A percentile compares a stretch with the other conserved stretches of the same genome.
Evolutionary conservation across 148 eudicot species (phyloP).

Genomic region (Polygonum aviculare): DNA sequence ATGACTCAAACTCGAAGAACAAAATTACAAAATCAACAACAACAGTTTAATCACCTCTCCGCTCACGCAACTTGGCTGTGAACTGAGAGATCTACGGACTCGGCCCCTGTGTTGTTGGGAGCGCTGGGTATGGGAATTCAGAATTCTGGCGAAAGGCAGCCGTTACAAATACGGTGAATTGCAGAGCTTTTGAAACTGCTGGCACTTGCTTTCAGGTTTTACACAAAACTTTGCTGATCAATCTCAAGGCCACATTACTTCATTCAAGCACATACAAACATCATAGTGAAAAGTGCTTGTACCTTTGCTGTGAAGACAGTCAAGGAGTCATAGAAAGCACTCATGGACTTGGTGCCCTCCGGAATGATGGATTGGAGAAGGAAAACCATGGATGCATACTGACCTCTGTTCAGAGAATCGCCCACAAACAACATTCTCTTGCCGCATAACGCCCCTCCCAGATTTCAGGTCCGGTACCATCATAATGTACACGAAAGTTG

Average conservation of each 20-base stretch:
- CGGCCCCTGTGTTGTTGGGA: no score
- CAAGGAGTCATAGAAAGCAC: slow-evolving; percentile 38
- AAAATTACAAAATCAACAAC: neutral
- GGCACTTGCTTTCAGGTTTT: no score
- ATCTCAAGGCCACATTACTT: no score
- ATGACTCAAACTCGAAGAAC: neutral
- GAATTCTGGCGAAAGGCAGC: no score
- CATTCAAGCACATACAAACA: neutral
- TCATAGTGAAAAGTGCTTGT: neutral
- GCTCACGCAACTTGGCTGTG: neutral
- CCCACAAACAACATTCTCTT: slow-evolving; percentile 89
- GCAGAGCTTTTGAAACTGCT: no score
- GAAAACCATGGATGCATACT: slow-evolving; percentile 68
- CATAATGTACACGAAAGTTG: no score
- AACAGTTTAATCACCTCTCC: neutral
- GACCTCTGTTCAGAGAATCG: slow-evolving; percentile 78
- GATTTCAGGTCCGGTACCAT: no score
- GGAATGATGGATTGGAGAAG: slow-evolving; percentile 70
- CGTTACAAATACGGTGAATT: no score
- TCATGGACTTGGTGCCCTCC: slow-evolving; percentile 52
- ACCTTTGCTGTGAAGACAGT: slow-evolving; percentile 78
- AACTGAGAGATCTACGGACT: no score
- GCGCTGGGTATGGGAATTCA: no score
- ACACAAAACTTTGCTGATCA: no score
- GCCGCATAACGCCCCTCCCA: slow-evolving; percentile 60